Base-by-base conservation (phyloP, 352 stramenopile species). In the Globisporangium apiculatum region DNA sequence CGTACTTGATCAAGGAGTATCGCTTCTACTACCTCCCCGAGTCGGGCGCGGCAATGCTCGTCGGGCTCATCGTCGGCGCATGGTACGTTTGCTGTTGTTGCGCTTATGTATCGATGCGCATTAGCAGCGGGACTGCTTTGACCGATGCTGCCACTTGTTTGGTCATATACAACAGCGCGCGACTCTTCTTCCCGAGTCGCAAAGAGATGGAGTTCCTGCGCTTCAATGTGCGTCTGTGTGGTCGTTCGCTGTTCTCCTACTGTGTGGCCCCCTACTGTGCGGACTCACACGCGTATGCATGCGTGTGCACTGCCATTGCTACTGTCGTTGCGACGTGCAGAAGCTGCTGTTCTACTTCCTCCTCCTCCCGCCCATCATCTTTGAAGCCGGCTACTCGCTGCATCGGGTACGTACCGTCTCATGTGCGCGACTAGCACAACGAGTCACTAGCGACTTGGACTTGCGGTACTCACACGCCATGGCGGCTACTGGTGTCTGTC, bases 271-370 rank as follows among this genome's bases (percentile, higher is more conserved):
- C 24, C 24, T 31, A 31, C 24, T 31, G 15, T 31, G 9, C 15
- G 24, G 24, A 15, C 38, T 40, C 11, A 5, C 38, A 36, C 7
- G 15, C 4, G n/a, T 45, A 17, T 11, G 14, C 24, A 7, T 14
- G 6, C 14, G n/a, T n/a, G 14, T 0, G 51, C 8, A 35, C 15
- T 31, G 24, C 24, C 24, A 31, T 31, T 31, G 24, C 24, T 31
- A 31, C 24, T 31, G 15, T 51, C 43, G 17, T 8, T 47, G 24
- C 24, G 24, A 18, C 7, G 14, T 8, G n/a, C 54, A 89, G 76
- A 87, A 87, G 81, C 63, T 89, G 63, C 64, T 98, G 14, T 99
- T 99, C 66, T 99, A 98, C 73, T 99, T 98, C 63, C 63, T 98
- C 18, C 69, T 99, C 50, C 72, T 99, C 46, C 96, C 96, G 17